Evolutionary conservation across 202 grass and related monocot genomes (phyloP).

Genomic region (Schoenoplectus triqueter): DNA sequence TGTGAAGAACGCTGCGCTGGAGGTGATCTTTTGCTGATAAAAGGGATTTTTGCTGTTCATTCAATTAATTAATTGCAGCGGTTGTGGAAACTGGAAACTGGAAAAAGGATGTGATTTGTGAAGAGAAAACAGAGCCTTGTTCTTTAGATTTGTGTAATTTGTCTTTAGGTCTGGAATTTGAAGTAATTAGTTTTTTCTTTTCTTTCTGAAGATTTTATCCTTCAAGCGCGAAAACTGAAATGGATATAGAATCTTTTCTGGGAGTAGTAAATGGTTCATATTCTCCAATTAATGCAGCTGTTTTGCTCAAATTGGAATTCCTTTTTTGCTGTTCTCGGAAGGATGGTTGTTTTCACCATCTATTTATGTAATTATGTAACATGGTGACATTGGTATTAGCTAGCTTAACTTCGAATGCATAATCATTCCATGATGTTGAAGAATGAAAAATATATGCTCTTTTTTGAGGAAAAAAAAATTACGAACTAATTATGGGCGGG

Average conservation of each 20-base stretch:
- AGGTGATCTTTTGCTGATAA: slow-evolving; percentile 48
- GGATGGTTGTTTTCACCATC: background rate
- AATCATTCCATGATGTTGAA: too few species aligned
- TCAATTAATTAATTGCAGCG: slow-evolving; percentile 13
- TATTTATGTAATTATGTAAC: background rate
- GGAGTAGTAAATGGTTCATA: slow-evolving; percentile 19
- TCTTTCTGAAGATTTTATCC: background rate
- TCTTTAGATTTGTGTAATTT: slow-evolving; percentile 9
- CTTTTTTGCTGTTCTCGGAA: background rate
- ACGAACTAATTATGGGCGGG: too few species aligned
- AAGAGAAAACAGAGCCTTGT: background rate
- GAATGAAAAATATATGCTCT: too few species aligned
- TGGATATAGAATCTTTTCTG: slow-evolving; percentile 33
- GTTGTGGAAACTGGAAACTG: background rate
- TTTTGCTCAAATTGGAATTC: slow-evolving; percentile 6
- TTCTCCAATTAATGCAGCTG: background rate
- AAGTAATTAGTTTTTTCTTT: background rate
- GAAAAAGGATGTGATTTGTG: background rate
- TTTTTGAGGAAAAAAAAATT: too few species aligned
- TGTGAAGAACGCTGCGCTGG: slow-evolving; percentile 57
- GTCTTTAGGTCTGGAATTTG: slow-evolving; percentile 3
- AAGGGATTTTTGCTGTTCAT: background rate
- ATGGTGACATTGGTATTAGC: background rate
- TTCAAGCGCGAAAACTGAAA: slow-evolving; percentile 5
- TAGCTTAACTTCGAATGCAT: background rate